Base-by-base conservation (phyloP, 2,329 filamentous ascomycete species). In the Cordyceps farinosa region DNA sequence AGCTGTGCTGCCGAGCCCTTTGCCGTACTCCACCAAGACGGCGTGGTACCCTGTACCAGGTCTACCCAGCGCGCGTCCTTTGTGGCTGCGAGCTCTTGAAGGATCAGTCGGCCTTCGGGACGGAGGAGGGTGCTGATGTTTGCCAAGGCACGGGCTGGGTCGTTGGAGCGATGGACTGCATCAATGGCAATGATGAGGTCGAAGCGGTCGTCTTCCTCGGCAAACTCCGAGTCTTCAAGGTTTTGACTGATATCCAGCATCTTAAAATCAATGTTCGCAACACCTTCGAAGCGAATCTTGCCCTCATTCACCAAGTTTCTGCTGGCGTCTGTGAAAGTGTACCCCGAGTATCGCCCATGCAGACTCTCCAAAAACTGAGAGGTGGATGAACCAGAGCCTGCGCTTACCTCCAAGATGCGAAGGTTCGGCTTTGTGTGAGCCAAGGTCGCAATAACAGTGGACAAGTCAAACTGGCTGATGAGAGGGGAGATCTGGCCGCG, bases 401-500 rank as follows among this genome's bases (percentile, higher is more conserved):
- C 50, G 15, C 30, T 27, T 3, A 52, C 15, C 30, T 36, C 50
- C 50, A 52, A 52, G 30, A 52, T 52, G 50, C 50, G 50, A 36
- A 52, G 50, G n/a, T 52, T 52, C 50, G 50, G 50, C 8, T 52
- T 52, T 52, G 50, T 52, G 30, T 52, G 50, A 32, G 50, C 50
- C 30, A 52, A 13, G 9, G 30, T 36, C 30, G 50, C 30, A 52
- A 52, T n/a, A 52, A 52, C 11, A n/a, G 50, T 17, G 27, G 50
- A 52, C 30, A 52, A 52, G 30, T 52, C 50, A 52, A 52, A 52
- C 17, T 52, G 50, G 27, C 50, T 1, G 50, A 52, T 36, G 32
- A 52, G 50, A 34, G 29, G 29, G 11, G 50, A 32, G 15, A 52
- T 22, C 30, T 52, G 48, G 48, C 32, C 15, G 50, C 8, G 30